A percentile compares a stretch with the other conserved stretches of the same genome.
phyloP scores from a whole-genome alignment of 345 rosid genomes.

The Rubroshorea leprosula region DNA sequence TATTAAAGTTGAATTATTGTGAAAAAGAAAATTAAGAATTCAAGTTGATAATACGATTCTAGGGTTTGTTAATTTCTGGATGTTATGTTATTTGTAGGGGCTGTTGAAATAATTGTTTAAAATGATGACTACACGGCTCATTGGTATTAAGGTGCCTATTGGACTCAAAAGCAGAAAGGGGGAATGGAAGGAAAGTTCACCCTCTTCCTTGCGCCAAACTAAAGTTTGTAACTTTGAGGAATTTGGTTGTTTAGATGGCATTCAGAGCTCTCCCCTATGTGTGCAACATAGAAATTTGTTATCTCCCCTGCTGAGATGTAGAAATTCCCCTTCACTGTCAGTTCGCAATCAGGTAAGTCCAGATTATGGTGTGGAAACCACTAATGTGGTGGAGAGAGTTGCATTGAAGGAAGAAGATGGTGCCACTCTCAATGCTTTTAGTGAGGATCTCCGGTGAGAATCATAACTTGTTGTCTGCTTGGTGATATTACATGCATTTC shows the following conservation, averaged over 20 bases:
- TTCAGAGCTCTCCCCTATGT: constrained; percentile 14
- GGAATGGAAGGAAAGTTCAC: constrained; percentile 20
- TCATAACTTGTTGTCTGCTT: too few relatives aligned
- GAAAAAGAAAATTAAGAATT: too few relatives aligned
- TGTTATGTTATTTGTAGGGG: neutral
- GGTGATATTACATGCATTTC: neutral
- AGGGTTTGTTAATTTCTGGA: too few relatives aligned
- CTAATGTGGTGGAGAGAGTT: constrained; percentile 22
- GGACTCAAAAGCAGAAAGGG: constrained; percentile 22
- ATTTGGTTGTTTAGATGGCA: too few relatives aligned
- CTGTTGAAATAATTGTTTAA: neutral
- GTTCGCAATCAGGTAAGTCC: constrained; percentile 37
- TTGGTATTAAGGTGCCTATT: too few relatives aligned
- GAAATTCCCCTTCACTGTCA: constrained; percentile 30
- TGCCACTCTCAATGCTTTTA: constrained; percentile 13
- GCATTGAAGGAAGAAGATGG: constrained; percentile 21
- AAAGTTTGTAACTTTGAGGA: too few relatives aligned
- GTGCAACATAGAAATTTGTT: constrained; percentile 16
- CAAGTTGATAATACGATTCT: too few relatives aligned
- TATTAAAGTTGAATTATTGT: too few relatives aligned
- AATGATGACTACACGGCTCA: constrained; percentile 42
- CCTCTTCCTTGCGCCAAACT: too few relatives aligned
- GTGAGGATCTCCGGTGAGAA: constrained; percentile 44
- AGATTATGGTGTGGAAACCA: constrained; percentile 38
- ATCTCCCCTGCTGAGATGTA: constrained; percentile 29